Evolutionary conservation across 2,329 filamentous ascomycete species (phyloP).

Genomic region (Colletotrichum coccodes): DNA sequence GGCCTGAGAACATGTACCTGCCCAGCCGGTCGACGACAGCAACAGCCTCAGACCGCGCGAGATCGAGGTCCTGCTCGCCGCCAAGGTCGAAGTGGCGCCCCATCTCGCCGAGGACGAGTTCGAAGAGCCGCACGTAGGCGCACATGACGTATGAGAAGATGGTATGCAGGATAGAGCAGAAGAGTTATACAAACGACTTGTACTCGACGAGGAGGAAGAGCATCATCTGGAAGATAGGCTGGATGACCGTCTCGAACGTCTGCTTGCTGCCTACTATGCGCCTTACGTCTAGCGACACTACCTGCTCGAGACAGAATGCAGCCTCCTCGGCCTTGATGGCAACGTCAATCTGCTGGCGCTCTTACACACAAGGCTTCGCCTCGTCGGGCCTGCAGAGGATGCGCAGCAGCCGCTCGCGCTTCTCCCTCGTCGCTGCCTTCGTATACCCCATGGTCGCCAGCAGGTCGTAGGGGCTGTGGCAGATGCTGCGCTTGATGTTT

Average conservation of each 20-base stretch:
- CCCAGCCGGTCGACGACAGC: neutral
- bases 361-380: constrained; percentile 16
- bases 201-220: constrained; percentile 27
- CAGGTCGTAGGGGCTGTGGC: constrained; percentile 4
- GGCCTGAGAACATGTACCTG: constrained; percentile 1
- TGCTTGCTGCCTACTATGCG: neutral
- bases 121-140: constrained; percentile 15
- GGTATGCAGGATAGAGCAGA: neutral
- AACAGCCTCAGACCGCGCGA: neutral
- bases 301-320: constrained; percentile 21
- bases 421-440: constrained; percentile 6
- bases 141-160: constrained; percentile 14
- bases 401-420: constrained; percentile 5
- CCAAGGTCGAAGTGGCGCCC: neutral
- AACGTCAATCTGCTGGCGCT: constrained; percentile 2
- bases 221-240: constrained; percentile 29
- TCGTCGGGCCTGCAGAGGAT: neutral
- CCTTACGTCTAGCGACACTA: constrained; percentile 6
- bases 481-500: constrained; percentile 28
- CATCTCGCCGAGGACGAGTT: constrained; percentile 20
- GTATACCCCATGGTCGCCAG: constrained; percentile 13
- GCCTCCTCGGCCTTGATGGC: neutral
- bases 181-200: constrained; percentile 16
- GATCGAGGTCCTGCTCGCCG: neutral
- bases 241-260: constrained; percentile 17